phyloP scores from a whole-genome alignment of 192 early-diverging fungal genomes.

The Linnemannia elongata region DNA sequence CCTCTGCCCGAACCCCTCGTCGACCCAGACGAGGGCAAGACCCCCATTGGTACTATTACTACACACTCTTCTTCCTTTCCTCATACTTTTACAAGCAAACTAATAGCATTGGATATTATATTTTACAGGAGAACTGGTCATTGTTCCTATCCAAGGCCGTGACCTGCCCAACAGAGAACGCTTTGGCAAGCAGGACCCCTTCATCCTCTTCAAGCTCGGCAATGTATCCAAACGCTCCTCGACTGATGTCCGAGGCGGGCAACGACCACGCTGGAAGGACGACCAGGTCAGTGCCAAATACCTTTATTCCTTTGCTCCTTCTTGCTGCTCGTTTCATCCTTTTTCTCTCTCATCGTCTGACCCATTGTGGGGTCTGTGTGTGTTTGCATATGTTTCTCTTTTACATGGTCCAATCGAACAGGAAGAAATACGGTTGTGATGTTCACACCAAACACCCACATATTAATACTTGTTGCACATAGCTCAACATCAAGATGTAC shows the following conservation, averaged over 20 bases:
- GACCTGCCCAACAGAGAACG: constrained; percentile 49
- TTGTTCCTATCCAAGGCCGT: constrained; percentile 52
- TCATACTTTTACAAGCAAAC: background rate
- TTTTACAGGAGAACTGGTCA: constrained; percentile 32
- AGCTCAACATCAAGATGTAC: constrained; percentile 61
- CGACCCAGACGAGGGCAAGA: constrained; percentile 57
- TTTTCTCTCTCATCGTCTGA: background rate
- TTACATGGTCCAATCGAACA: background rate
- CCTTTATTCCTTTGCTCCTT: background rate
- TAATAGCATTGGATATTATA: background rate
- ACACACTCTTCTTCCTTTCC: background rate
- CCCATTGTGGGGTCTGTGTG: background rate
- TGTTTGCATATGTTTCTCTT: background rate
- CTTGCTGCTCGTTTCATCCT: background rate
- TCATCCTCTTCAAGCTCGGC: constrained; percentile 63
- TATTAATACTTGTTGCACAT: background rate
- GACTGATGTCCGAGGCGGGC: constrained; percentile 69
- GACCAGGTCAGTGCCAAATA: constrained; percentile 61
- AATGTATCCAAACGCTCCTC: constrained; percentile 59
- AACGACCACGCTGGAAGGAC: constrained; percentile 68
- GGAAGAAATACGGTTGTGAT: background rate
- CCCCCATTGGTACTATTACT: constrained; percentile 33
- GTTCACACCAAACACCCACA: too few species aligned
- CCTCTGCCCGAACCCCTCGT: constrained; percentile 51
- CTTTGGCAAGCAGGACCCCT: constrained; percentile 70